Conservation (phyloP, 2,329 filamentous ascomycete species). For the Elsinoe arachidis region DNA sequence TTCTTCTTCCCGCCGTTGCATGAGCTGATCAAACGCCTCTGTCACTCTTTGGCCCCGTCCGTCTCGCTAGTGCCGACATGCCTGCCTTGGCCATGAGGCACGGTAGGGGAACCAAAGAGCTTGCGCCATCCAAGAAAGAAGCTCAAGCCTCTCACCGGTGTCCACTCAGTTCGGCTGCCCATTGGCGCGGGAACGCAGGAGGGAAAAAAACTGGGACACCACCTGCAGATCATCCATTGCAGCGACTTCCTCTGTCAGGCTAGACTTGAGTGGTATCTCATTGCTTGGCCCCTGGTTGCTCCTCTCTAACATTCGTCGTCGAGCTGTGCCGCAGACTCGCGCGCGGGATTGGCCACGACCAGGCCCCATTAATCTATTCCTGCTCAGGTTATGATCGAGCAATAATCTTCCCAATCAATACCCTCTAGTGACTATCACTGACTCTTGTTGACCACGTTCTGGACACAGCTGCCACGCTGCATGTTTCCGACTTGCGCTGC, state of each 20-base stretch:
- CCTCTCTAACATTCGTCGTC: not conserved
- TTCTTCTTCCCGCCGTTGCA: conserved; percentile 1
- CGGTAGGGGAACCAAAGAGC: not conserved
- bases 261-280: not conserved
- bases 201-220: conserved; percentile 1
- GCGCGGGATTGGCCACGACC: not conserved
- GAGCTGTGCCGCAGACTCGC: not conserved
- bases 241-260: conserved; percentile 1
- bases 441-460: conserved; percentile 8
- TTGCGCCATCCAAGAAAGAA: conserved; percentile 5
- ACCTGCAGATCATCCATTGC: conserved; percentile 6
- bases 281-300: conserved; percentile 7
- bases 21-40: conserved; percentile 1
- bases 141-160: conserved; percentile 9
- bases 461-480: not conserved
- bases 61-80: not conserved
- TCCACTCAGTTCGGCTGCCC: conserved; percentile 1
- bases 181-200: not conserved
- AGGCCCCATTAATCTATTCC: conserved; percentile 12
- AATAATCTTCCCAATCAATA: conserved; percentile 11
- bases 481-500: not conserved
- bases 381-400: conserved; percentile 9
- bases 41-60: conserved; percentile 4
- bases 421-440: conserved; percentile 11
- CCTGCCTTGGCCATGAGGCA: conserved; percentile 1